Percentiles rank a stretch among this genome's conserved stretches.
These are phyloP conservation scores for Suhomyces pyralidae DNA, from an alignment of 805 yeast genomes.

Conservation along the genomic window DNA sequence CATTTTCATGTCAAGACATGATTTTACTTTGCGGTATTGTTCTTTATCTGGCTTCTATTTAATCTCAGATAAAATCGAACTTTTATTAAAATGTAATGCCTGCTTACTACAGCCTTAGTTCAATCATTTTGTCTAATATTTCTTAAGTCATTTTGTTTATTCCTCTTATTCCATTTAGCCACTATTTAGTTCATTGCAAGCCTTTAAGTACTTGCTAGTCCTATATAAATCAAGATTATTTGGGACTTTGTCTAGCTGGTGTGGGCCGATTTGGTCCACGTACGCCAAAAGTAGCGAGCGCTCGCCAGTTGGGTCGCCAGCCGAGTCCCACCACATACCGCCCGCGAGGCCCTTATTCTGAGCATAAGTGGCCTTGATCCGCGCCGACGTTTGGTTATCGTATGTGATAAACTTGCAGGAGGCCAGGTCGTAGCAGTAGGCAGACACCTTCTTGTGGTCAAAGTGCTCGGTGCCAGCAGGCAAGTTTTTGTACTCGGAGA, in stretches of 20 bases:
- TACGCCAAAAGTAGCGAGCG: constrained; percentile 47
- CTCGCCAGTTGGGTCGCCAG: constrained; percentile 54
- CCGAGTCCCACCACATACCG: constrained; percentile 94
- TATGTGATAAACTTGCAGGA: constrained; percentile 38
- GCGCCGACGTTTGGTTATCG: constrained; percentile 58
- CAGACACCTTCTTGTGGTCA: constrained; percentile 50
- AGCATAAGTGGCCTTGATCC: constrained; percentile 60
- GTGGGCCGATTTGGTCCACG: constrained; percentile 36
- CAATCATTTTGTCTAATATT: no score
- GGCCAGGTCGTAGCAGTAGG: constrained; percentile 22
- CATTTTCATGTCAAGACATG: no score
- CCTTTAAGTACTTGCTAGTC: not conserved
- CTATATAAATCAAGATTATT: no score
- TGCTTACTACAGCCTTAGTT: no score
- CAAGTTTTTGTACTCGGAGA: constrained; percentile 54
- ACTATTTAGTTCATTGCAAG: no score
- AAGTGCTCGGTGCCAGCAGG: constrained; percentile 49
- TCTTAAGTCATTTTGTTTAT: no score
- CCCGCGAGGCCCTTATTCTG: constrained; percentile 58
- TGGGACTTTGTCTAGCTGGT: not conserved
- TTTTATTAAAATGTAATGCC: no score
- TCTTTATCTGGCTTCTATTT: no score
- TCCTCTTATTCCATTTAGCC: no score
- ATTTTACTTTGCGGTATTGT: no score
- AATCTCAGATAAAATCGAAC: no score